Evolutionary conservation across 805 yeast genomes (phyloP), one percentile per base, ranked within the genome.

Genomic region (Kazachstania africana): DNA sequence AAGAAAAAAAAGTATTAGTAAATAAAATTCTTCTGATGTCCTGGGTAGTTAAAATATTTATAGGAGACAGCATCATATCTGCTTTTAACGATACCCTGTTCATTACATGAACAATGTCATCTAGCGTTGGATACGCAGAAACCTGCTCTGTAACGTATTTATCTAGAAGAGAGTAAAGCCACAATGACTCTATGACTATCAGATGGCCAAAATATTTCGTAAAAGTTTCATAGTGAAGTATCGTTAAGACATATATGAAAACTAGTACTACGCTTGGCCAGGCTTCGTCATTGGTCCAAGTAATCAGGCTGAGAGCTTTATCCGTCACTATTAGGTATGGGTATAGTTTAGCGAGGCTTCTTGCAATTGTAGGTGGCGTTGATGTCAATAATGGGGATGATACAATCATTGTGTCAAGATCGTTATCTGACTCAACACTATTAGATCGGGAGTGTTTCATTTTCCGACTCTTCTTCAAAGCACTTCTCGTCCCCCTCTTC

Each of bases 341-440:
- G 50, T 87, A 85, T 6, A 94, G 73, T 36, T 74, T 68, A 24
- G 84, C 70, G 31, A 88, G 63, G 4, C 88, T 82, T 43, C 80
- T 80, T 20, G 94, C 77, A 12, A 88, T 84, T 1, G 85, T 72
- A 4, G 95, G 91, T 3, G 97, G 97, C 0, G 98, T 88, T 1
- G 84, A 74, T 2, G 85, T 74, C 22, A 84, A 66, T 39, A 88
- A 66, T 1, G 96, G 95, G 3, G 95, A 80, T 1, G 91, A 69
- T 37, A 48, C 50, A 12, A 45, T 40, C n/a, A 43, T 37, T 12
- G 36, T 8, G 10, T 19, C 22, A 8, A 19, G 23, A 26, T 29
- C 36, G 22, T 17, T 21, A 12, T 28, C 28, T 10, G 26, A 26
- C 5, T 19, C 25, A 14, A 23, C 29, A 16, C 31, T 25, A 10